Conservation (phyloP, 73 alveolate species). For the Tetrahymena malaccensis region DNA sequence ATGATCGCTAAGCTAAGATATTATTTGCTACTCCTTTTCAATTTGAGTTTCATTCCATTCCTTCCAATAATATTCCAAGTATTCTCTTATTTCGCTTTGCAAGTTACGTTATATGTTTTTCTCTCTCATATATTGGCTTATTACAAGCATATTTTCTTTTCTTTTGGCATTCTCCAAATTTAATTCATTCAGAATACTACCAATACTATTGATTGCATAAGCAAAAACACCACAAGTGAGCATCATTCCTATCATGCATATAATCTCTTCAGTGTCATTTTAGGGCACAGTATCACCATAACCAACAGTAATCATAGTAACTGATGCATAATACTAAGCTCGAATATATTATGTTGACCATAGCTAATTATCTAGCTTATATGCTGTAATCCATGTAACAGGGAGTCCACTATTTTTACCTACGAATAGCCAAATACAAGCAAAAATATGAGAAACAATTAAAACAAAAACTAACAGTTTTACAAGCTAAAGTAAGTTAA, state of each 20-base stretch:
- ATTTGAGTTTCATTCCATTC: conserved; percentile 11
- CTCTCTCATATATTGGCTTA: conserved; percentile 57
- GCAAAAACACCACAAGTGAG: conserved; percentile 73
- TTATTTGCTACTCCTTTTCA: conserved; percentile 22
- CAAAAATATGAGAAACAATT: not conserved
- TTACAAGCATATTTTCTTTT: conserved; percentile 43
- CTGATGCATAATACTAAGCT: conserved; percentile 48
- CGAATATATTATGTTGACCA: conserved; percentile 19
- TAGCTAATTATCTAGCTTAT: not conserved
- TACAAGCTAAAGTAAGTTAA: not conserved
- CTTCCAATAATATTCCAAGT: conserved; percentile 58
- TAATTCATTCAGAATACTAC: conserved; percentile 17
- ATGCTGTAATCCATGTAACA: conserved; percentile 26
- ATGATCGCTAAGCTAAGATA: conserved; percentile 7
- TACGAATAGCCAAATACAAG: not conserved
- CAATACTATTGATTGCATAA: conserved; percentile 59
- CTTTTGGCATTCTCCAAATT: conserved; percentile 38
- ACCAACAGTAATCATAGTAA: conserved; percentile 57
- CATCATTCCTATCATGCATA: conserved; percentile 43
- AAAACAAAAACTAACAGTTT: not conserved
- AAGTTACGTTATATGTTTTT: conserved; percentile 57
- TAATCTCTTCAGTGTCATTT: conserved; percentile 18
- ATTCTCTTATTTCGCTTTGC: conserved; percentile 50
- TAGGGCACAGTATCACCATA: conserved; percentile 51
- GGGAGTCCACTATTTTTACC: not conserved